Evolutionary conservation across 108 stramenopile species (phyloP).

Genomic region (Cyclotella sp.): DNA sequence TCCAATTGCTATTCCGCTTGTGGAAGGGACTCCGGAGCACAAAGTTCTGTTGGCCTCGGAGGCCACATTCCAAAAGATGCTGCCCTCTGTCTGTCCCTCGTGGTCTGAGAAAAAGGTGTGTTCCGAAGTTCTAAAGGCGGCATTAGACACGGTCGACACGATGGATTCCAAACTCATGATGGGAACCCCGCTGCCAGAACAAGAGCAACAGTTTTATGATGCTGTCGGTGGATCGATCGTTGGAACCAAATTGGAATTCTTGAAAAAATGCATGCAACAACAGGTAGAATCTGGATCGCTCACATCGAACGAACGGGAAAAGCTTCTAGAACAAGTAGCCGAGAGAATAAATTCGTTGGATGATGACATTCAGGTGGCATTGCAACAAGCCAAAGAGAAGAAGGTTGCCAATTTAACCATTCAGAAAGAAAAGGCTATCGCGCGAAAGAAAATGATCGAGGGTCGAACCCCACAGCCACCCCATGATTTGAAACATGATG

Average conservation of each 20-base stretch:
- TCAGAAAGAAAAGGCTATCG: constrained; percentile 68
- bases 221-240: constrained; percentile 57
- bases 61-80: constrained; percentile 68
- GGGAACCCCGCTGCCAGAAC: constrained; percentile 68
- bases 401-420: constrained; percentile 56
- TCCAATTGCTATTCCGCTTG: constrained; percentile 45
- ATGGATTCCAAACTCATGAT: constrained; percentile 83
- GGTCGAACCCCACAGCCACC: constrained; percentile 45
- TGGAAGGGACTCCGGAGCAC: constrained; percentile 66
- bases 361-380: constrained; percentile 62
- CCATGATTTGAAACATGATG: constrained; percentile 67
- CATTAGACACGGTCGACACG: constrained; percentile 59
- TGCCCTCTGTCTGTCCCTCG: constrained; percentile 63
- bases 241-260: constrained; percentile 59
- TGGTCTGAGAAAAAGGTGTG: constrained; percentile 90
- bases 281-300: constrained; percentile 47
- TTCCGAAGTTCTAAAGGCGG: constrained; percentile 42
- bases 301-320: constrained; percentile 68
- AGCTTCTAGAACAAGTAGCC: constrained; percentile 60
- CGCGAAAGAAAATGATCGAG: constrained; percentile 61
- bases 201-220: constrained; percentile 91
- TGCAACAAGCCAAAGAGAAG: constrained; percentile 65
- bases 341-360: constrained; percentile 59
- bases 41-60: constrained; percentile 72
- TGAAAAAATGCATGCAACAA: constrained; percentile 65